These are phyloP conservation scores for Ceratocystis papillata DNA, from an alignment of 2,329 filamentous ascomycete species.

Conservation along the genomic window DNA sequence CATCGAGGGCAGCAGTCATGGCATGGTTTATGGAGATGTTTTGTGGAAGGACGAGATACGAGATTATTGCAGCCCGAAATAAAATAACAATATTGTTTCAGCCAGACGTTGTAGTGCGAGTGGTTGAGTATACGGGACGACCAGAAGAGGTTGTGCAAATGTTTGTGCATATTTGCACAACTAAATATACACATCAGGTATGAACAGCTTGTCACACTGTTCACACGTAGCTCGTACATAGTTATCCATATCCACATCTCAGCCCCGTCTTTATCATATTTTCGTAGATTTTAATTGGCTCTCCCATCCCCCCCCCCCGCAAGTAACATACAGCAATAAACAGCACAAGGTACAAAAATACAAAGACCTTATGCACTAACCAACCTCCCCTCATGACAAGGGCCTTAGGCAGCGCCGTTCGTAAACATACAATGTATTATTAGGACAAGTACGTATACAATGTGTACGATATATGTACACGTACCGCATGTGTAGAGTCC, in stretches of 20 bases:
- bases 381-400: slow-evolving; percentile 5
- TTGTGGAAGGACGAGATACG: too few species aligned
- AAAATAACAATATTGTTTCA: too few species aligned
- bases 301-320: neutral
- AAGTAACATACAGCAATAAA: neutral
- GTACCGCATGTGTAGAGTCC: too few species aligned
- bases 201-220: neutral
- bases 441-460: neutral
- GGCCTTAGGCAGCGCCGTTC: slow-evolving; percentile 3
- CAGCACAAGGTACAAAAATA: neutral
- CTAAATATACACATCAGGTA: neutral
- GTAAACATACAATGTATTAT: neutral
- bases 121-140: too few species aligned
- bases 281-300: neutral
- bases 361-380: neutral
- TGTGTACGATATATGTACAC: neutral
- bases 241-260: neutral
- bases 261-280: neutral
- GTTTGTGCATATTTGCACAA: neutral
- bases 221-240: too few species aligned
- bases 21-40: too few species aligned
- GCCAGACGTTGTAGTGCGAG: too few species aligned
- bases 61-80: too few species aligned
- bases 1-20: too few species aligned
- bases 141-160: neutral